Evolutionary conservation across 2,329 filamentous ascomycete species (phyloP), one percentile per base, ranked within the genome.

Genomic region (Ceratocystis huliohia): DNA sequence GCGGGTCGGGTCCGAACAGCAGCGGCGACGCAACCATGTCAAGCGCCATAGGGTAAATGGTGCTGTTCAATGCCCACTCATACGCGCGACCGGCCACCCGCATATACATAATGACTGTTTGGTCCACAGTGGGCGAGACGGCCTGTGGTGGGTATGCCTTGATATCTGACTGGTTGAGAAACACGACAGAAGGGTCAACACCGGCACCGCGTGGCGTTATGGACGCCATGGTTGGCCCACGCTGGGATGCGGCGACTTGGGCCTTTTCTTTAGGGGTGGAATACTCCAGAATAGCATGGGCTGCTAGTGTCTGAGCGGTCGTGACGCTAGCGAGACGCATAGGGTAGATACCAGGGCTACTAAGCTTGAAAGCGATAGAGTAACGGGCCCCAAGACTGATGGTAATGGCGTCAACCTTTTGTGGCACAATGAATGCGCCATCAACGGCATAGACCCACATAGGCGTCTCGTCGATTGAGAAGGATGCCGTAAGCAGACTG

Each of bases 371-470:
- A 61, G 84, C 71, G 0, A 84, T 74, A 0, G 81, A 82, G 70
- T 79, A 83, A 4, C 82, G 77, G 68, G 80, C 80, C 13, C 82
- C 82, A 67, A 81, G 83, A 69, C 75, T 74, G 3, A 84, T 70
- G 0, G 72, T 70, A 25, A 84, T 72, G 8, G 77, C 77, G 13
- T 84, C 75, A 0, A 80, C 79, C 3, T 75, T 75, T 64, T 79
- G 75, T 2, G 82, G 83, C 68, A 79, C 73, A 64, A 85, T 79
- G 71, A 82, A 84, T 7, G 78, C 73, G 2, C 79, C 81, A 67
- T 84, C 82, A 64, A 82, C 78, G 53, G 79, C 80, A 69, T 81
- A 82, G 3, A 84, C 75, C 74, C 76, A 82, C 73, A 84, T 74
- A 22, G 78, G 75, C 65, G 81, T 79, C 66, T 79, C 78, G 70